phyloP scores from a whole-genome alignment of 495 filamentous ascomycete species.

The Aspergillus egyptiacus region DNA sequence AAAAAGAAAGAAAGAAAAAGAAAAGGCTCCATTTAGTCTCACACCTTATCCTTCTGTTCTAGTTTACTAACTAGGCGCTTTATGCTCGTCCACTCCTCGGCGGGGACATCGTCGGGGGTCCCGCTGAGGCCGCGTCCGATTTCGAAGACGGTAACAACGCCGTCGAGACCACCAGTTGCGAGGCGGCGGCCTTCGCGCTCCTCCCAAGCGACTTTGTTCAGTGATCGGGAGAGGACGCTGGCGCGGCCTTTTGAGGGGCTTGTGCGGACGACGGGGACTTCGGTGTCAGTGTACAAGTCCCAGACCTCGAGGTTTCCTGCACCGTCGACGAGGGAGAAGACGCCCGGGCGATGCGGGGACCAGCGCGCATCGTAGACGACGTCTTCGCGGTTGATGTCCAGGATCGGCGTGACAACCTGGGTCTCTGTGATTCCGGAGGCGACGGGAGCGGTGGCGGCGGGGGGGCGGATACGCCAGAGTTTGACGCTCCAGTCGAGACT shows the following conservation, averaged over 20 bases:
- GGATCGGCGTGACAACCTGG: constrained; percentile 58
- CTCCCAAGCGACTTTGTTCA: constrained; percentile 95
- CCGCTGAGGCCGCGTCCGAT: constrained; percentile 81
- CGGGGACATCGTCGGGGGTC: constrained; percentile 61
- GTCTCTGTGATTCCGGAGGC: constrained; percentile 34
- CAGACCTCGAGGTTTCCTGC: constrained; percentile 91
- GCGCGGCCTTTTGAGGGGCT: constrained; percentile 56
- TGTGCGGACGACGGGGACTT: constrained; percentile 77
- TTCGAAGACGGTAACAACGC: constrained; percentile 86
- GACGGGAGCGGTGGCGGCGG: constrained; percentile 44
- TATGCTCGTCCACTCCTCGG: constrained; percentile 85
- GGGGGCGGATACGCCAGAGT: constrained; percentile 84
- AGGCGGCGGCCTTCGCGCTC: constrained; percentile 75
- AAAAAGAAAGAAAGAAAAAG: too few relatives aligned
- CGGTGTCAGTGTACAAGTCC: constrained; percentile 87
- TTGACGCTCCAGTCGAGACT: constrained; percentile 95
- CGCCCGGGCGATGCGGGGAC: constrained; percentile 84
- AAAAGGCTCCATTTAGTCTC: not conserved
- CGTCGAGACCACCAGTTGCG: constrained; percentile 85
- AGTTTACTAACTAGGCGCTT: constrained; percentile 75
- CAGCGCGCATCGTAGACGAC: constrained; percentile 93
- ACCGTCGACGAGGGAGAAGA: constrained; percentile 91
- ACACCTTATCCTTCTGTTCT: constrained; percentile 41
- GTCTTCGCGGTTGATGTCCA: constrained; percentile 89
- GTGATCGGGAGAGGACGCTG: constrained; percentile 58